Conservation (phyloP, 768 basidiomycete genomes). For the Hericium rajendrae region DNA sequence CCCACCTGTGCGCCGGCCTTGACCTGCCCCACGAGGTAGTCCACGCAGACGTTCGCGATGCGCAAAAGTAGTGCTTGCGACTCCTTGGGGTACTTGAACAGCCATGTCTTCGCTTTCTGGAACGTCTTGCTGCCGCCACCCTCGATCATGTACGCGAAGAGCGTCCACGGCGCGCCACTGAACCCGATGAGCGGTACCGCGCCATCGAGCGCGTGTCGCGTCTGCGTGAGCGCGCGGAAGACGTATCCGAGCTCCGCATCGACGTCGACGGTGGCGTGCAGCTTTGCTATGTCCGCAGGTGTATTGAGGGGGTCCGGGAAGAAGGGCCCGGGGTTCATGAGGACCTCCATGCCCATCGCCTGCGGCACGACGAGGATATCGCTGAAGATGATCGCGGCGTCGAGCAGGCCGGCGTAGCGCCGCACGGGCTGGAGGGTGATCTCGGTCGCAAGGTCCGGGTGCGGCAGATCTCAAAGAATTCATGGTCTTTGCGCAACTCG, state of each 20-base stretch:
- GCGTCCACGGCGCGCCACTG: constrained; percentile 95
- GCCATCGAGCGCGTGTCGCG: constrained; percentile 63
- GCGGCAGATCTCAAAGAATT: constrained; percentile 93
- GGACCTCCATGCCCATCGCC: constrained; percentile 91
- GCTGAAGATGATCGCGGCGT: constrained; percentile 96
- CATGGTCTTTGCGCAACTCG: constrained; percentile 73
- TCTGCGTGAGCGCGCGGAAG: constrained; percentile 83
- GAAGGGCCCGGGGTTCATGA: constrained; percentile 87
- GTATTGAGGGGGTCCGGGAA: constrained; percentile 81
- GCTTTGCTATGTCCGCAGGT: constrained; percentile 60
- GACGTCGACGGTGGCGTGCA: constrained; percentile 62
- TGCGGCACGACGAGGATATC: constrained; percentile 98
- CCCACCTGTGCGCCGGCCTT: constrained; percentile 92
- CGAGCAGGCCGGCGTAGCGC: constrained; percentile 76
- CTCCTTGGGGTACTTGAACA: constrained; percentile 83
- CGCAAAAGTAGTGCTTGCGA: constrained; percentile 66
- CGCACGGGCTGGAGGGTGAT: constrained; percentile 92
- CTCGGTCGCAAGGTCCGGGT: constrained; percentile 84
- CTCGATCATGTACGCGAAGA: constrained; percentile 97
- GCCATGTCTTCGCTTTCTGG: constrained; percentile 88
- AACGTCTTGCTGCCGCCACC: constrained; percentile 89
- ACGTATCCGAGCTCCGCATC: constrained; percentile 82
- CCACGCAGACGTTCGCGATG: constrained; percentile 85
- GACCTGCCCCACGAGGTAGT: constrained; percentile 87
- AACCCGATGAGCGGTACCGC: constrained; percentile 96